A percentile compares a stretch with the other conserved stretches of the same genome.
Evolutionary conservation across 768 basidiomycete genomes (phyloP).

Genomic region (Saitozyma sp.): DNA sequence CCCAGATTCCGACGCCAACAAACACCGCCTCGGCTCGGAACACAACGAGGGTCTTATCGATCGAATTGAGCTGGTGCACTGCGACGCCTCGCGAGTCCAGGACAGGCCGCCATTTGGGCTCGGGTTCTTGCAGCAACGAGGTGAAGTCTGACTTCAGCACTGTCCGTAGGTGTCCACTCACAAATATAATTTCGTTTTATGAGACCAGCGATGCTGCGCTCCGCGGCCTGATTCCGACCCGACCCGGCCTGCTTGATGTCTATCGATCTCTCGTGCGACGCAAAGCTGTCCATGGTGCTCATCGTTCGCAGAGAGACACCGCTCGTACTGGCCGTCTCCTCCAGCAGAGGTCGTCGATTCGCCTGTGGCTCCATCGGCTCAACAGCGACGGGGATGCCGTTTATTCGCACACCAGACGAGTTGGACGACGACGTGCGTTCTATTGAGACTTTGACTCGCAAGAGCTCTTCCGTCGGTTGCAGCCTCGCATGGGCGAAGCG

Average conservation of each 20-base stretch:
- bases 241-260: slow-evolving; percentile 8
- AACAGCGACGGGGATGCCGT: slow-evolving; percentile 64
- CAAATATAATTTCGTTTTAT: slow-evolving; percentile 91
- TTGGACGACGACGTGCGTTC: slow-evolving; percentile 68
- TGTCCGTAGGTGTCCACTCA: slow-evolving; percentile 20
- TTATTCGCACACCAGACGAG: slow-evolving; percentile 71
- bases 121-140: slow-evolving; percentile 91
- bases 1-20: slow-evolving; percentile 93
- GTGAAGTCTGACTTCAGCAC: slow-evolving; percentile 67
- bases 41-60: slow-evolving; percentile 93
- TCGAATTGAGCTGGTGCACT: slow-evolving; percentile 91
- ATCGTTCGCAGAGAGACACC: slow-evolving; percentile 47
- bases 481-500: slow-evolving; percentile 71
- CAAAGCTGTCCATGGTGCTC: slow-evolving; percentile 30
- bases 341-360: slow-evolving; percentile 28
- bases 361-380: slow-evolving; percentile 30
- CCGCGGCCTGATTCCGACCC: slow-evolving; percentile 63
- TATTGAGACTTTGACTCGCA: slow-evolving; percentile 76
- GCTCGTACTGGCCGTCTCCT: slow-evolving; percentile 45
- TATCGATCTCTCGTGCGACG: not conserved
- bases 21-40: slow-evolving; percentile 96
- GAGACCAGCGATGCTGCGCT: slow-evolving; percentile 80
- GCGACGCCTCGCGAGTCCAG: slow-evolving; percentile 87
- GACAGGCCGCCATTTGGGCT: slow-evolving; percentile 85
- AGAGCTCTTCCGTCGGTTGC: slow-evolving; percentile 66